Evolutionary conservation across 2,329 filamentous ascomycete species (phyloP), one percentile per base, ranked within the genome.

Genomic region (Ophiobolus disseminans): DNA sequence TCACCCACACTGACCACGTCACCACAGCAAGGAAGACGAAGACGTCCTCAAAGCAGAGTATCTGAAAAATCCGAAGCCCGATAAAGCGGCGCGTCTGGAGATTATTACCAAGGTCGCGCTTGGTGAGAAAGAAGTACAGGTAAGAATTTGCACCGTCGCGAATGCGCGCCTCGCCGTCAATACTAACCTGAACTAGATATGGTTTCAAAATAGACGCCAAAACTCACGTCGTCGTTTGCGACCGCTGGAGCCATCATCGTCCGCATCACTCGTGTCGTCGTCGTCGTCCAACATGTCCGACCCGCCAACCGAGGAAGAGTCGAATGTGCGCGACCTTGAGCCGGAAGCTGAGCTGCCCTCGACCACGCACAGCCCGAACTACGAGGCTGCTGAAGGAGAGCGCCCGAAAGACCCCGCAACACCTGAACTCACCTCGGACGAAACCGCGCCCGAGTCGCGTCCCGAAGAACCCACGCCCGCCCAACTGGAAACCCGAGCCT

Each of bases 81-180:
- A 96, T 77, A 97, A 96, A 76, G 82, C 86, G 46, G 88, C 90
- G 73, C 90, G 93, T 76, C 82, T 90, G 37, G 86, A 87, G 49
- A 91, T 97, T 57, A 90, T 95, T 51, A 84, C 85, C 75, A 89
- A 86, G 74, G 91, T 97, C 53, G 88, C 90, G 19, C 81, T 97
- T 56, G 93, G 90, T 60, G 92, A 97, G 77, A 97, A 96, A 74
- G 92, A 97, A 78, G 91, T 97, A 28, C 93, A 97, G 86, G 93
- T 96, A 78, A 74, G 87, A 74, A 48, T 49, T 43, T 35, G 42
- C 40, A 55, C 36, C 53, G 48, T 50, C 63, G 63, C 61, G 50
- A 54, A 55, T 50, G 52, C 39, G 56, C 57, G 68, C 40, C n/a
- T 10, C 21, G 17, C 56, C 13, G 57, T 54, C 49, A 53, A 60